These are phyloP conservation scores for Akebia trifoliata DNA, from an alignment of 164 flowering plant genomes.

Conservation along the genomic window DNA sequence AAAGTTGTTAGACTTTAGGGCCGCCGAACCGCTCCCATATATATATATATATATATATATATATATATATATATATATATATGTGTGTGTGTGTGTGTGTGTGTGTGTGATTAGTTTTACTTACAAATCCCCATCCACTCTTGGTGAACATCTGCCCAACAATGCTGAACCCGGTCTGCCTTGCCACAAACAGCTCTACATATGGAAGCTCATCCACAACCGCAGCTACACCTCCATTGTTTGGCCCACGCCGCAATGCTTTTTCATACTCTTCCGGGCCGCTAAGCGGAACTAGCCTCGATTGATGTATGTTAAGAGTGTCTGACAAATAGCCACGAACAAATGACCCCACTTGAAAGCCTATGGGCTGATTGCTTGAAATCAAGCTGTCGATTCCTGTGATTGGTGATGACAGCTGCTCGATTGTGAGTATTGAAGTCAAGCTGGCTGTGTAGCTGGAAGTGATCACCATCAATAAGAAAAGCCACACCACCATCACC, in stretches of 20 bases:
- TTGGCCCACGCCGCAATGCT: constrained; percentile 50
- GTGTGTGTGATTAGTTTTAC: constrained; percentile 24
- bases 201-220: constrained; percentile 80
- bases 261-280: constrained; percentile 56
- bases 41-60: no score
- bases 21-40: no score
- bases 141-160: constrained; percentile 64
- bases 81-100: background rate
- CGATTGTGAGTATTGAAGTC: constrained; percentile 79
- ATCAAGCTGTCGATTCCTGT: constrained; percentile 68
- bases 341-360: constrained; percentile 78
- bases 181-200: constrained; percentile 56
- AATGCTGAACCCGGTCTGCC: constrained; percentile 39
- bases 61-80: no score
- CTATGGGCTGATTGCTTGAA: constrained; percentile 52
- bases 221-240: constrained; percentile 67
- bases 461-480: constrained; percentile 61
- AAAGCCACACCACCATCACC: constrained; percentile 82
- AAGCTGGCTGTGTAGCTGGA: constrained; percentile 83
- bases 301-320: constrained; percentile 32
- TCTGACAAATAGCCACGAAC: constrained; percentile 45
- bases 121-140: constrained; percentile 91
- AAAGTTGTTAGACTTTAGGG: no score
- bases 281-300: constrained; percentile 44
- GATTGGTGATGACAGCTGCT: constrained; percentile 66